phyloP scores from a whole-genome alignment of 345 rosid genomes.

The Draba incana region DNA sequence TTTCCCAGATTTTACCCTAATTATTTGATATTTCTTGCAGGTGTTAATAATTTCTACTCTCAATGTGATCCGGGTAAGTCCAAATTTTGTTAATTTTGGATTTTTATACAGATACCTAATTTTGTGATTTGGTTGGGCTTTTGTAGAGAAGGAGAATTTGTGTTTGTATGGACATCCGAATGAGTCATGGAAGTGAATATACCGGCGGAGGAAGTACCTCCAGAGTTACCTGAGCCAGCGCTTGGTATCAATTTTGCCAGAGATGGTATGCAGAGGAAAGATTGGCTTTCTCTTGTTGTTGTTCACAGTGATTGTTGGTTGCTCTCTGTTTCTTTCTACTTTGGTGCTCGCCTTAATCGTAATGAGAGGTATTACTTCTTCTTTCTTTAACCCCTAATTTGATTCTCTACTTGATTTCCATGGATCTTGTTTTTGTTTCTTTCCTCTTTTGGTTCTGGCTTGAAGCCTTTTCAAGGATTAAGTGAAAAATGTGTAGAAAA shows the following conservation, averaged over 20 bases:
- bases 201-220: conserved; percentile 97
- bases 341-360: conserved; percentile 91
- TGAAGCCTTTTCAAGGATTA: background rate
- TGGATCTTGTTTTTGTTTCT: background rate
- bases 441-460: background rate
- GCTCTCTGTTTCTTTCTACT: conserved; percentile 95
- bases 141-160: conserved; percentile 87
- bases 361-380: conserved; percentile 65
- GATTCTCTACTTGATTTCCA: too few relatives aligned
- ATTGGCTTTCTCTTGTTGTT: conserved; percentile 91
- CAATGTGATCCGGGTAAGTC: conserved; percentile 96
- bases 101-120: background rate
- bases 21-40: conserved; percentile 44
- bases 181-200: conserved; percentile 90
- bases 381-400: too few relatives aligned
- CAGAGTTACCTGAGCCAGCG: conserved; percentile 97
- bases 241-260: conserved; percentile 95
- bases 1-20: too few relatives aligned
- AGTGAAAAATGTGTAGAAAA: background rate
- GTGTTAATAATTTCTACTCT: conserved; percentile 84
- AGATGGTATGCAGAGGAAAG: conserved; percentile 96
- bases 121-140: background rate
- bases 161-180: conserved; percentile 92
- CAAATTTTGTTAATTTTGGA: background rate
- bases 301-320: conserved; percentile 98